A percentile compares a stretch with the other conserved stretches of the same genome.
These are phyloP conservation scores for Brassica carinata DNA, from an alignment of 345 rosid genomes.

Conservation along the genomic window DNA sequence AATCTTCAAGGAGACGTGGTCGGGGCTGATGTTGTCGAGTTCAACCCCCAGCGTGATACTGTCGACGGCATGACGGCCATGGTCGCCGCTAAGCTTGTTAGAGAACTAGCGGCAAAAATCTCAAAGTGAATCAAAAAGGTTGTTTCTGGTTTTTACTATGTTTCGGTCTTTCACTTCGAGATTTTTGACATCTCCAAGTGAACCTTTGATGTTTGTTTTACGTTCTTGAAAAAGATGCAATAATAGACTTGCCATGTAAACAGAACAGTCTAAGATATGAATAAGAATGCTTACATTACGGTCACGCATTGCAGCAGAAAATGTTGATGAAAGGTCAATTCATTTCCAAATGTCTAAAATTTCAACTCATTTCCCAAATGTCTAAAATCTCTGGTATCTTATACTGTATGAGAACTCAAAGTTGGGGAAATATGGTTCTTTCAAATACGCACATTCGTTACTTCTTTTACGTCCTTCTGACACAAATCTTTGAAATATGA, in stretches of 20 bases:
- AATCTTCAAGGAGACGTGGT: constrained; percentile 82
- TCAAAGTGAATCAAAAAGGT: constrained; percentile 52
- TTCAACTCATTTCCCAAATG: no score
- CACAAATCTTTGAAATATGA: no score
- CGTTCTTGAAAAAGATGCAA: constrained; percentile 2
- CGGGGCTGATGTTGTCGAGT: constrained; percentile 95
- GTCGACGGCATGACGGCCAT: constrained; percentile 98
- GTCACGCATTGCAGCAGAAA: not conserved
- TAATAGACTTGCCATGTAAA: constrained; percentile 2
- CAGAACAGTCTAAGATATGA: not conserved
- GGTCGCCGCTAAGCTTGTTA: constrained; percentile 97
- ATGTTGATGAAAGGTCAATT: no score
- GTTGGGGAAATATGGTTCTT: no score
- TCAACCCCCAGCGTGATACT: constrained; percentile 97
- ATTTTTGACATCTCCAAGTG: not conserved
- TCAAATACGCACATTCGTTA: no score
- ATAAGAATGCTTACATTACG: not conserved
- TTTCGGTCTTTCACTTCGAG: not conserved
- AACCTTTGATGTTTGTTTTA: not conserved
- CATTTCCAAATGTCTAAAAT: no score
- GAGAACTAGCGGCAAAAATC: constrained; percentile 89
- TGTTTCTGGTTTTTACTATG: constrained; percentile 2
- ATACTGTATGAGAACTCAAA: no score
- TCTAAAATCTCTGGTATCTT: no score
- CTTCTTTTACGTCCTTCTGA: no score